Evolutionary conservation across 1,284 basidiomycete species (phyloP).

Genomic region (Pterulicium gracile): DNA sequence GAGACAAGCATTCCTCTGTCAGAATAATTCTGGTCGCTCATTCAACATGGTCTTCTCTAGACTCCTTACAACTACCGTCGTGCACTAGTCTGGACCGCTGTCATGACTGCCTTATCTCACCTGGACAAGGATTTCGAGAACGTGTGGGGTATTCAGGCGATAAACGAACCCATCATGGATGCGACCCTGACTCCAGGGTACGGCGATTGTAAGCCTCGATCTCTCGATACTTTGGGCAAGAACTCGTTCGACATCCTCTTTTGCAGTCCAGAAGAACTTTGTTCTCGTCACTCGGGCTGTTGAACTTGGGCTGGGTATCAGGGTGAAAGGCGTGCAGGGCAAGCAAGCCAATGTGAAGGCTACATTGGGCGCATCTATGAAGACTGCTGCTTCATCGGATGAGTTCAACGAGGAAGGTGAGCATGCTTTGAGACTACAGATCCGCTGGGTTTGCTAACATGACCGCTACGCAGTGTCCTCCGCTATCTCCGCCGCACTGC

Average conservation of each 20-base stretch:
- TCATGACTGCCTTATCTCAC: slow-evolving; percentile 32
- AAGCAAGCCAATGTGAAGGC: background rate
- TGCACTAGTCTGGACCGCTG: slow-evolving; percentile 33
- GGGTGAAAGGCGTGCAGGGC: background rate
- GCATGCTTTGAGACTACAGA: too few relatives aligned
- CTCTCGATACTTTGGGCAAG: background rate
- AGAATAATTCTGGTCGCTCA: background rate
- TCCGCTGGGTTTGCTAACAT: too few relatives aligned
- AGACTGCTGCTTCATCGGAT: too few relatives aligned
- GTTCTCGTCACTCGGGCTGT: background rate
- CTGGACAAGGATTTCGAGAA: slow-evolving; percentile 29
- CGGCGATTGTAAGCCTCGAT: slow-evolving; percentile 25
- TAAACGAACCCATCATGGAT: slow-evolving; percentile 35
- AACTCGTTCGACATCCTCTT: background rate
- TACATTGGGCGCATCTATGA: too few relatives aligned
- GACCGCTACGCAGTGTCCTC: background rate
- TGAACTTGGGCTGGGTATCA: background rate
- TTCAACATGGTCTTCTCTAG: too few relatives aligned
- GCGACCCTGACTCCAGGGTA: slow-evolving; percentile 29
- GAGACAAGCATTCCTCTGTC: too few relatives aligned
- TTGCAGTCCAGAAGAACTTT: background rate
- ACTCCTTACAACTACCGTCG: slow-evolving; percentile 35
- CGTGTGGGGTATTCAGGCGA: slow-evolving; percentile 33
- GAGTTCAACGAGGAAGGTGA: too few relatives aligned
- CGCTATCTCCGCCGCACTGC: background rate